Base-by-base conservation (phyloP, 2,329 filamentous ascomycete species). In the Balansia obtecta region DNA sequence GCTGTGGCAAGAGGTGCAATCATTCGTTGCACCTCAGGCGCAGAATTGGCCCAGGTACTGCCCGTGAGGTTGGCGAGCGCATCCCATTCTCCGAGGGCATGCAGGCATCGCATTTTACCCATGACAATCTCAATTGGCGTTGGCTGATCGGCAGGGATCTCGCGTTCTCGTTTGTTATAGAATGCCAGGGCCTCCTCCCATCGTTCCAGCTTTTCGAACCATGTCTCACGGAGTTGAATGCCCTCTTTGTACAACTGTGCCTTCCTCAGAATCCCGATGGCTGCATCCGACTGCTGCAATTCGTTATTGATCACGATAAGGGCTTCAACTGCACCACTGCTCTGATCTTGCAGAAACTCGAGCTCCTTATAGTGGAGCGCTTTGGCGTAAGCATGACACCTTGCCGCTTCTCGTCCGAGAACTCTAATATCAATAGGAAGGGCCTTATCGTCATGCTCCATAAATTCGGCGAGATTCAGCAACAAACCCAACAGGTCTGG, bases 221-320 rank as follows among this genome's bases (percentile, higher is more conserved):
- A 99, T 0, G 90, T 96, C 69, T 99, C 93, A 53, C 95, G 88
- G 46, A 98, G 76, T 62, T 95, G 88, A 32, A 99, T 95, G 13
- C 80, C 80, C 61, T 98, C 93, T 58, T 88, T 87, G 66, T 97
- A 98, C 42, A 88, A 81, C 66, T 98, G 93, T 9, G 93, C 93
- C 69, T 95, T 95, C 47, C 93, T 83, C 51, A 99, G 75, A 53
- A 99, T 99, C 67, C 93, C 93, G 58, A 99, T 97, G 41, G 93
- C 94, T 33, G 93, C 94, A 68, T 99, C 93, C 8, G 93, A 96
- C 65, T 99, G 93, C 65, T 98, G 93, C 7, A 99, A 78, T 65
- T 98, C 91, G 63, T 99, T 98, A 70, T 99, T 99, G 72, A 99
- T 98, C 55, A 91, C 93, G 60, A 99, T 99, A 53, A 99, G 74